Evolutionary conservation across 176 grass and related monocot species (phyloP).

Genomic region (Typha latifolia): DNA sequence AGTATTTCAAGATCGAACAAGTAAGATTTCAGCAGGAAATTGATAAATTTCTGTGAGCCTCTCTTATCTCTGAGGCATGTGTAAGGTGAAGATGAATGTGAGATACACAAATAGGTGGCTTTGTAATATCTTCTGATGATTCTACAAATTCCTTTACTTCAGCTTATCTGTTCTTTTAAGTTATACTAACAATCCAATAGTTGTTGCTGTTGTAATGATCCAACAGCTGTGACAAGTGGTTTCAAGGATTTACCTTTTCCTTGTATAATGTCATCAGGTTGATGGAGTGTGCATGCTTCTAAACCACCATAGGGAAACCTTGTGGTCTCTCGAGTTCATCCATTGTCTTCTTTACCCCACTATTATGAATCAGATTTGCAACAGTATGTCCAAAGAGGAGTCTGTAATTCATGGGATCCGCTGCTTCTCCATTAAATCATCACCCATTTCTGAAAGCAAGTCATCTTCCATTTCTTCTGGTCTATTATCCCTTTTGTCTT

Average conservation of each 20-base stretch:
- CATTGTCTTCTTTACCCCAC: slow-evolving; percentile 40
- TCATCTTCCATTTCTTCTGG: slow-evolving; percentile 16
- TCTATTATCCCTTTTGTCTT: slow-evolving; percentile 37
- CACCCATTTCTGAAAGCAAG: slow-evolving; percentile 29
- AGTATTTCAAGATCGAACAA: too few species aligned
- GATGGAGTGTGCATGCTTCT: slow-evolving; percentile 35
- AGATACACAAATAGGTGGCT: too few species aligned
- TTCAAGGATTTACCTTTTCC: slow-evolving; percentile 8
- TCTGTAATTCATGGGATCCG: slow-evolving; percentile 30
- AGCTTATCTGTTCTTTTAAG: neutral
- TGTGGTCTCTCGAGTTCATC: slow-evolving; percentile 45
- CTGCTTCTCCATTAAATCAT: slow-evolving; percentile 33
- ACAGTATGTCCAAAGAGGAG: slow-evolving; percentile 21
- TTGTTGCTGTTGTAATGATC: neutral
- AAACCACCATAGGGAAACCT: slow-evolving; percentile 36
- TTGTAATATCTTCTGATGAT: too few species aligned
- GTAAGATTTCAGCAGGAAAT: too few species aligned
- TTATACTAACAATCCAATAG: neutral
- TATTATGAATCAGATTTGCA: slow-evolving; percentile 42
- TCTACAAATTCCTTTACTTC: too few species aligned
- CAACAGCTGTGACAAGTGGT: slow-evolving; percentile 1
- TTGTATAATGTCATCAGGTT: slow-evolving; percentile 33
- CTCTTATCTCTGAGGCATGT: too few species aligned
- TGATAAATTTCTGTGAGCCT: too few species aligned
- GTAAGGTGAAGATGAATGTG: too few species aligned